Conservation (phyloP, 2,329 filamentous ascomycete genomes). For the Thelonectria discophora region DNA sequence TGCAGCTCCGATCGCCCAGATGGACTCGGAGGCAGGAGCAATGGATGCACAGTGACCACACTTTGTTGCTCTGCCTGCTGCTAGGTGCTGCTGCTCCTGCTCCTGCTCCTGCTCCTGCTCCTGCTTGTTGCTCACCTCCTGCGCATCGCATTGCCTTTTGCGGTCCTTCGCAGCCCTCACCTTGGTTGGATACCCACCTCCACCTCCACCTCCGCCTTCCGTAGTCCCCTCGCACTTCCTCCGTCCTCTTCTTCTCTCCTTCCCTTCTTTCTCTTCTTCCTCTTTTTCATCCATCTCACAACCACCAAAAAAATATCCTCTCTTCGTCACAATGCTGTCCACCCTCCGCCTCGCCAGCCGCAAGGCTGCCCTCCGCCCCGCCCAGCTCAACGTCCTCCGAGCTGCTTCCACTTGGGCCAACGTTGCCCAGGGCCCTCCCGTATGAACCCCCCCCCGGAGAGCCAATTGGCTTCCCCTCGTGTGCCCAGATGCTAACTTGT, state of each 20-base stretch:
- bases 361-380: slow-evolving; percentile 55
- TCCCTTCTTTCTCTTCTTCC: slow-evolving; percentile 10
- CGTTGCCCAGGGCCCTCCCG: slow-evolving; percentile 92
- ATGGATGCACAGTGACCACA: slow-evolving; percentile 24
- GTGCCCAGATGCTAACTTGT: slow-evolving; percentile 32
- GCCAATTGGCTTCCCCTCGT: slow-evolving; percentile 27
- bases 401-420: slow-evolving; percentile 87
- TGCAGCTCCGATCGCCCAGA: slow-evolving; percentile 41
- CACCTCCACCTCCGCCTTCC: slow-evolving; percentile 24
- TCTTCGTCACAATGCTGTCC: slow-evolving; percentile 61
- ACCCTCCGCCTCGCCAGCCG: slow-evolving; percentile 63
- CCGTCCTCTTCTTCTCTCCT: slow-evolving; percentile 16
- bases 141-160: slow-evolving; percentile 32
- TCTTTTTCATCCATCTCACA: slow-evolving; percentile 27
- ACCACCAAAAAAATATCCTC: slow-evolving; percentile 21
- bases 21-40: slow-evolving; percentile 16
- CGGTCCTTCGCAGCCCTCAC: slow-evolving; percentile 29
- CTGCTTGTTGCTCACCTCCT: slow-evolving; percentile 38
- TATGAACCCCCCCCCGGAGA: slow-evolving; percentile 58
- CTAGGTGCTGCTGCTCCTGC: no score
- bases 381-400: slow-evolving; percentile 55
- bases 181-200: slow-evolving; percentile 20
- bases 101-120: no score
- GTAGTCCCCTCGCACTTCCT: slow-evolving; percentile 24
- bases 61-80: neutral